Percentiles rank a stretch among this genome's conserved stretches.
Conservation (phyloP, 1,139 yeast genomes). For the Candida glucosophila region DNA sequence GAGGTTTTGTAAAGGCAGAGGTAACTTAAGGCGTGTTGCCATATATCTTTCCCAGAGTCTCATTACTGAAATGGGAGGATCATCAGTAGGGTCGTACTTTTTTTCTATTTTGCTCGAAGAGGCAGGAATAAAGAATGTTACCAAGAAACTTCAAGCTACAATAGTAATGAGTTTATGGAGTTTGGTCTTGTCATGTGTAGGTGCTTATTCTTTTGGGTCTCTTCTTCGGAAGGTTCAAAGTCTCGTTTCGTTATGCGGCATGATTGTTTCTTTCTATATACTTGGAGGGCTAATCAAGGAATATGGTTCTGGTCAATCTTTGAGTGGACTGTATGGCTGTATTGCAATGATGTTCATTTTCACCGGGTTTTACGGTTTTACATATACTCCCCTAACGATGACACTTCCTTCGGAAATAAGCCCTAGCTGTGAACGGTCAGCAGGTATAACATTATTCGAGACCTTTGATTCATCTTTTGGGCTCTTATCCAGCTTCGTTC, state of each 20-base stretch:
- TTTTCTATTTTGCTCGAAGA: conserved; percentile 7
- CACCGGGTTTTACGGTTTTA: conserved; percentile 9
- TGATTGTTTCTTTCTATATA: conserved; percentile 5
- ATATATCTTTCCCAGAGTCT: conserved; percentile 9
- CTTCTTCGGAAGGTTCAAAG: conserved; percentile 6
- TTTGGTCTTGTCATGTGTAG: background rate
- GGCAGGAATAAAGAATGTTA: conserved; percentile 5
- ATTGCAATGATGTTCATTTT: conserved; percentile 10
- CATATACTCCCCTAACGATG: conserved; percentile 9
- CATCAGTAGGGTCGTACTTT: conserved; percentile 7
- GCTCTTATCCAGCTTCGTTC: conserved; percentile 30
- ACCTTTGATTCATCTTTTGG: conserved; percentile 7
- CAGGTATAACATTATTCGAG: conserved; percentile 4
- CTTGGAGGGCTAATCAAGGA: conserved; percentile 8
- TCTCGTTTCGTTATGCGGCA: conserved; percentile 6
- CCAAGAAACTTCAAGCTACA: background rate
- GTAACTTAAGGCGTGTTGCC: conserved; percentile 2
- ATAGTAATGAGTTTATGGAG: background rate
- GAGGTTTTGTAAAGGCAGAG: no score
- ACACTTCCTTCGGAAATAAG: background rate
- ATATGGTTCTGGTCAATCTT: conserved; percentile 8
- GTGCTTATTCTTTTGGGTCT: background rate
- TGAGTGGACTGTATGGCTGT: conserved; percentile 8
- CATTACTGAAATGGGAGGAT: conserved; percentile 11
- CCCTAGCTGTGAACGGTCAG: background rate